These are phyloP conservation scores for Lolium rigidum DNA, from an alignment of 176 grass and related monocot genomes.

Conservation along the genomic window DNA sequence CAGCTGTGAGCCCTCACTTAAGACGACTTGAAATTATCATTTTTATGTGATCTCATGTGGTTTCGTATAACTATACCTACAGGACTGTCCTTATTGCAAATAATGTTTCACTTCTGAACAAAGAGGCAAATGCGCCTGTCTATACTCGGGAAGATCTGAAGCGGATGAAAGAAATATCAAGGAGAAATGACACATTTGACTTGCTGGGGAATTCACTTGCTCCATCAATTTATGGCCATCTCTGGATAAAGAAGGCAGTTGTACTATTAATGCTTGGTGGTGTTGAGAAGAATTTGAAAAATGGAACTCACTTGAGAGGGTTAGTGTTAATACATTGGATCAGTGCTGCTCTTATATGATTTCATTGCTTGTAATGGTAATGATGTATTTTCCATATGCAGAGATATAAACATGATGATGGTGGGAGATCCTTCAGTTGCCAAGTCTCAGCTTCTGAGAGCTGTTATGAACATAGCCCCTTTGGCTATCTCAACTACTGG, in stretches of 20 bases:
- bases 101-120: constrained; percentile 92
- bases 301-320: constrained; percentile 99
- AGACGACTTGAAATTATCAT: constrained; percentile 9
- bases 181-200: constrained; percentile 82
- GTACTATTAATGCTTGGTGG: constrained; percentile 97
- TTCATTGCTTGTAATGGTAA: background rate
- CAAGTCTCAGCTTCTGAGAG: constrained; percentile 96
- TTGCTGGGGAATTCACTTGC: constrained; percentile 96
- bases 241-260: constrained; percentile 97
- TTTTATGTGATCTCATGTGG: constrained; percentile 27
- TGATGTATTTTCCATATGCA: constrained; percentile 44
- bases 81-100: constrained; percentile 97
- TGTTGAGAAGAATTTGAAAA: constrained; percentile 95
- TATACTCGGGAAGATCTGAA: constrained; percentile 85
- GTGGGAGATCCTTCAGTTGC: constrained; percentile 98
- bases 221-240: constrained; percentile 92
- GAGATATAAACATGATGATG: constrained; percentile 99
- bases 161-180: constrained; percentile 90
- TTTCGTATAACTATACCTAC: constrained; percentile 27
- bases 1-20: background rate
- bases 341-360: constrained; percentile 16
- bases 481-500: constrained; percentile 96
- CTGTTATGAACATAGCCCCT: constrained; percentile 93
- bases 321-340: constrained; percentile 42
- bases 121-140: constrained; percentile 94